A percentile compares a stretch with the other conserved stretches of the same genome.
Evolutionary conservation across 805 yeast genomes (phyloP).

Genomic region (Metschnikowia rubicola): DNA sequence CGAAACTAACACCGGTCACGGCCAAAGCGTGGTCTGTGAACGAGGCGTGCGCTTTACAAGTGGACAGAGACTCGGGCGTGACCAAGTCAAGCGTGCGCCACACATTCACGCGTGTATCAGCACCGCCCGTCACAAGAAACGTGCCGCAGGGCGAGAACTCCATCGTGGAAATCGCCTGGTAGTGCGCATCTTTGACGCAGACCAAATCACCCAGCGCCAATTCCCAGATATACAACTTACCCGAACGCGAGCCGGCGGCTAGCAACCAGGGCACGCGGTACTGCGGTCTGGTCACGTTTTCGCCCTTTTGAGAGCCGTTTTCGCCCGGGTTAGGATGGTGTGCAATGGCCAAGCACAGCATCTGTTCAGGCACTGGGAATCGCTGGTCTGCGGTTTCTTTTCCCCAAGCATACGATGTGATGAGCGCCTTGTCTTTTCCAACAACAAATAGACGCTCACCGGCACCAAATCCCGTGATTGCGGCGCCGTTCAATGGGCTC

Average conservation of each 20-base stretch:
- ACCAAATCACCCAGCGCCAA: conserved; percentile 70
- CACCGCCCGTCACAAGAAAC: conserved; percentile 70
- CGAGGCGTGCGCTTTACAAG: conserved; percentile 53
- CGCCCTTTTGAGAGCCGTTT: background rate
- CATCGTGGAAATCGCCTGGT: conserved; percentile 65
- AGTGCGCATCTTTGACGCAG: conserved; percentile 76
- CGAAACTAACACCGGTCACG: conserved; percentile 45
- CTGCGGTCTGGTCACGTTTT: conserved; percentile 24
- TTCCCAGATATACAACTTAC: conserved; percentile 84
- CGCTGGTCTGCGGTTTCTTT: conserved; percentile 73
- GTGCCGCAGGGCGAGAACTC: conserved; percentile 59
- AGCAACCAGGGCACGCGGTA: conserved; percentile 60
- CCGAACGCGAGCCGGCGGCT: conserved; percentile 72
- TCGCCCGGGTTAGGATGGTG: conserved; percentile 28
- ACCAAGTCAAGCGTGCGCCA: conserved; percentile 71
- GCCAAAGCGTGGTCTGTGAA: conserved; percentile 62
- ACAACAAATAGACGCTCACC: conserved; percentile 61
- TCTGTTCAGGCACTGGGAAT: conserved; percentile 79
- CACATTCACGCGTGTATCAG: conserved; percentile 72
- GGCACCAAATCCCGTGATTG: conserved; percentile 42
- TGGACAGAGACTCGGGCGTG: conserved; percentile 28
- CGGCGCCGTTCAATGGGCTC: conserved; percentile 44
- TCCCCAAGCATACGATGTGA: conserved; percentile 69
- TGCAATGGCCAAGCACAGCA: conserved; percentile 53
- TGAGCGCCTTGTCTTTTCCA: conserved; percentile 65